Percentiles rank a stretch among this genome's conserved stretches.
Evolutionary conservation across 2,329 filamentous ascomycete species (phyloP).

Genomic region (Fragosphaeria purpurea): DNA sequence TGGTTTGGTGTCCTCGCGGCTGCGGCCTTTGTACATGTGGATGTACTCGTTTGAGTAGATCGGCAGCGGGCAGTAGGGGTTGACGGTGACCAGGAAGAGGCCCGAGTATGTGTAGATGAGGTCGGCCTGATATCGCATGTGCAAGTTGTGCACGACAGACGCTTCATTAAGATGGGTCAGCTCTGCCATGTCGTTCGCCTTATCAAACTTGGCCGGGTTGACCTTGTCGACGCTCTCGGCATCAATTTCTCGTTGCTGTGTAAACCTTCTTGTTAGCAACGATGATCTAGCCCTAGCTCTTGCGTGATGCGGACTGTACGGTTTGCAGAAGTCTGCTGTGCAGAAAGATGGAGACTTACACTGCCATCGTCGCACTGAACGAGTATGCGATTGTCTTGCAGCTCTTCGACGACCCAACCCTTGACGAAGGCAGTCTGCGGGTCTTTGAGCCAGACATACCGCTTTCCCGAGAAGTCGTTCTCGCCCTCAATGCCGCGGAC

Average conservation of each 20-base stretch:
- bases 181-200: slow-evolving; percentile 98
- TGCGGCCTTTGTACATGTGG: slow-evolving; percentile 93
- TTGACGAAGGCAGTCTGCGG: slow-evolving; percentile 79
- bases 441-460: slow-evolving; percentile 96
- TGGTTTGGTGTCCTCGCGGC: slow-evolving; percentile 85
- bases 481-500: slow-evolving; percentile 81
- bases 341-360: slow-evolving; percentile 38
- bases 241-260: slow-evolving; percentile 75
- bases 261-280: slow-evolving; percentile 11
- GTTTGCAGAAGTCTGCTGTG: too few species aligned
- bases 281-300: too few species aligned
- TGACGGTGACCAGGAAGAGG: slow-evolving; percentile 91
- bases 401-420: slow-evolving; percentile 82
- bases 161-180: slow-evolving; percentile 96
- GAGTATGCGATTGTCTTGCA: slow-evolving; percentile 56
- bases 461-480: slow-evolving; percentile 96
- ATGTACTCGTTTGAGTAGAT: slow-evolving; percentile 97
- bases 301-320: background rate
- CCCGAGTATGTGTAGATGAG: slow-evolving; percentile 98
- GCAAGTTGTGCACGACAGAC: slow-evolving; percentile 93
- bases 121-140: slow-evolving; percentile 90
- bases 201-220: slow-evolving; percentile 99
- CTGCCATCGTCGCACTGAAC: slow-evolving; percentile 92
- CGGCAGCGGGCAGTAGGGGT: slow-evolving; percentile 87
- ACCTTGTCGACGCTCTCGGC: slow-evolving; percentile 91